Evolutionary conservation across 1,284 basidiomycete genomes (phyloP), one percentile per base, ranked within the genome.

Genomic region (Papiliotrema laurentii): DNA sequence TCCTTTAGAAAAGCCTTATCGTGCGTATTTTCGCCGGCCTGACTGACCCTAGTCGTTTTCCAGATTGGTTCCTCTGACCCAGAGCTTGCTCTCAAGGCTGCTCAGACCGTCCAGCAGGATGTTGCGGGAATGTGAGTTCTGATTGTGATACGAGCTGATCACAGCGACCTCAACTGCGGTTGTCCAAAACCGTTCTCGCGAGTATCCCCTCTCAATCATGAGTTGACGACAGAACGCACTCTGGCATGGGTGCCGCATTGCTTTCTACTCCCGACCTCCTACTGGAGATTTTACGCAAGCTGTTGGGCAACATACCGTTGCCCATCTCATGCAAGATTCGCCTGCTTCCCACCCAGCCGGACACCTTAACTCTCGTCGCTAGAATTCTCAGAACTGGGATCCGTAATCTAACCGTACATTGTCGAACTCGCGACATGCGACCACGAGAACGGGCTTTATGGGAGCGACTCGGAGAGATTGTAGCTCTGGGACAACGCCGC

Each of bases 221-320:
- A 28, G 24, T 40, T 51, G 24, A 51, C 35, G 18, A n/a, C 31
- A 68, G 68, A 31, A 92, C 92, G 0, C 88, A 92, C 61, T 77
- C 85, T 0, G 94, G 96, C 0, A 97, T 98, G 93, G 96, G 96
- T 18, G 93, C 96, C 2, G 93, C 91, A 11, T 79, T 99, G 14
- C 83, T 99, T 41, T 84, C 86, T 5, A 93, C 87, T 34, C 92
- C 96, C 0, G 91, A 96, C 64, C 76, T 92, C 19, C 80, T 98
- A 11, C 93, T 93, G 68, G 78, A 83, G 19, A 96, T 97, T 58
- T 79, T 97, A 21, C 81, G 79, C 0, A 83, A 87, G 1, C 77
- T 97, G 28, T 79, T 92, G 26, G 74, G 69, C 30, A 81, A 81
- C n/a, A 81, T 92, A 63, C 80, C 87, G 51, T 83, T 94, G 43